Evolutionary conservation across 2,329 filamentous ascomycete genomes (phyloP).

Genomic region (Fusarium globosum): DNA sequence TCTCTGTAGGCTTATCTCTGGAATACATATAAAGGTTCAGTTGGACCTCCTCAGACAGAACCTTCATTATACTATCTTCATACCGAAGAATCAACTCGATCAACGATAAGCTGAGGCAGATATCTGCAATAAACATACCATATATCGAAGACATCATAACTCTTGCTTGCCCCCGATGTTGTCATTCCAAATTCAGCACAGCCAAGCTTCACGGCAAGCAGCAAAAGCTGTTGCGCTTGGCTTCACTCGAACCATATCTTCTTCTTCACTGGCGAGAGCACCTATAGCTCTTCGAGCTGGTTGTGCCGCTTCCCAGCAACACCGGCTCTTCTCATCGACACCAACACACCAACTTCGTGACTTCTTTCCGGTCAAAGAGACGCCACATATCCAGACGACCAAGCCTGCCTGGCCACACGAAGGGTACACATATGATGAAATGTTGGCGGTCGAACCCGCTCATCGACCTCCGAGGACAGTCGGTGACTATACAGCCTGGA

Average conservation of each 20-base stretch:
- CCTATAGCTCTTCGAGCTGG: constrained; percentile 24
- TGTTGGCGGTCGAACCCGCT: constrained; percentile 77
- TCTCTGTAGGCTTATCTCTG: constrained; percentile 17
- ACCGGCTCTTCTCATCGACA: constrained; percentile 62
- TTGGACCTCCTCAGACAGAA: constrained; percentile 27
- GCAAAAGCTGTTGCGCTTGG: constrained; percentile 40
- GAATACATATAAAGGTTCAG: constrained; percentile 32
- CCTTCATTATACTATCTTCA: constrained; percentile 7
- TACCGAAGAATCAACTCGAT: constrained; percentile 10
- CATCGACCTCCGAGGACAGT: constrained; percentile 79
- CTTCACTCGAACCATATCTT: constrained; percentile 30
- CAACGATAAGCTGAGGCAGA: constrained; percentile 7
- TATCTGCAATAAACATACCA: constrained; percentile 2
- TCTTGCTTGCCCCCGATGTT: constrained; percentile 41
- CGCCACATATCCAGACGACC: constrained; percentile 70
- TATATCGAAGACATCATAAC: constrained; percentile 15
- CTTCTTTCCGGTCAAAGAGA: constrained; percentile 72
- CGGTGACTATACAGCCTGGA: constrained; percentile 83
- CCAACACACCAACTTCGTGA: constrained; percentile 59
- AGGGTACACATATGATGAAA: constrained; percentile 81
- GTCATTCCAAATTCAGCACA: constrained; percentile 41
- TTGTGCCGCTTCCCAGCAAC: constrained; percentile 30
- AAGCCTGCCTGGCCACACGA: constrained; percentile 77
- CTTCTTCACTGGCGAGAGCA: constrained; percentile 17
- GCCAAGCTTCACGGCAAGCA: constrained; percentile 41